phyloP scores from a whole-genome alignment of 108 stramenopile species.

The Schizochytrium sp. region DNA sequence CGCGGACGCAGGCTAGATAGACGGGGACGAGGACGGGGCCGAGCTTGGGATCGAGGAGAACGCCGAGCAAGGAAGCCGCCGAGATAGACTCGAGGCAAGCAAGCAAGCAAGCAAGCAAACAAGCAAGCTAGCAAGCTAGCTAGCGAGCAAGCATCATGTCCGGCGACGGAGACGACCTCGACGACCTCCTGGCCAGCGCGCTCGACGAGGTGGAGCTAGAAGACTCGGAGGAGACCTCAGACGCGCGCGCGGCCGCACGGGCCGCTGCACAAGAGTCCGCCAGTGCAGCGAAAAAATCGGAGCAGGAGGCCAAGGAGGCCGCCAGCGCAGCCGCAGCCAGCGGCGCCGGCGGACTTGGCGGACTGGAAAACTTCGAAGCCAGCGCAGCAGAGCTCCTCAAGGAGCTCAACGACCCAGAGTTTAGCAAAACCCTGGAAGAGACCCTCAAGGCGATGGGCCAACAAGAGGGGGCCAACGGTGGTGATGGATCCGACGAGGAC shows the following conservation, averaged over 20 bases:
- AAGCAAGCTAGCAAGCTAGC: background rate
- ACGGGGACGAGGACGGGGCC: too few relatives aligned
- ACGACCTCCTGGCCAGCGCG: background rate
- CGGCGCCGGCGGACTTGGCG: background rate
- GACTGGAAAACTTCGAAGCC: background rate
- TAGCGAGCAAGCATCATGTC: background rate
- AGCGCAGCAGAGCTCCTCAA: constrained; percentile 26
- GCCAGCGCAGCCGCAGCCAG: background rate
- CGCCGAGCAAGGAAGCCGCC: too few relatives aligned
- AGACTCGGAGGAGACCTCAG: background rate
- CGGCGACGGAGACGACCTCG: background rate
- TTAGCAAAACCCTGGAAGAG: constrained; percentile 37
- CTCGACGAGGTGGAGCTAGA: background rate
- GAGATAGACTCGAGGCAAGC: too few relatives aligned
- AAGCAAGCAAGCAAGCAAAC: too few relatives aligned
- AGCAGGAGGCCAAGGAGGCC: background rate
- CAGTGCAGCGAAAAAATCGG: background rate
- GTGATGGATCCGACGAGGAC: constrained; percentile 20
- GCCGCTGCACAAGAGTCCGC: background rate
- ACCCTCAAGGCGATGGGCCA: constrained; percentile 29
- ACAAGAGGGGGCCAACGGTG: background rate
- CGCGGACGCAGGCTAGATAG: too few relatives aligned
- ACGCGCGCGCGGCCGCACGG: background rate
- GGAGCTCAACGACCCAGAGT: constrained; percentile 37
- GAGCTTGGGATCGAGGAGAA: too few relatives aligned